Evolutionary conservation across 1,139 yeast genomes (phyloP).

Genomic region (Lizanozyma gosingica): DNA sequence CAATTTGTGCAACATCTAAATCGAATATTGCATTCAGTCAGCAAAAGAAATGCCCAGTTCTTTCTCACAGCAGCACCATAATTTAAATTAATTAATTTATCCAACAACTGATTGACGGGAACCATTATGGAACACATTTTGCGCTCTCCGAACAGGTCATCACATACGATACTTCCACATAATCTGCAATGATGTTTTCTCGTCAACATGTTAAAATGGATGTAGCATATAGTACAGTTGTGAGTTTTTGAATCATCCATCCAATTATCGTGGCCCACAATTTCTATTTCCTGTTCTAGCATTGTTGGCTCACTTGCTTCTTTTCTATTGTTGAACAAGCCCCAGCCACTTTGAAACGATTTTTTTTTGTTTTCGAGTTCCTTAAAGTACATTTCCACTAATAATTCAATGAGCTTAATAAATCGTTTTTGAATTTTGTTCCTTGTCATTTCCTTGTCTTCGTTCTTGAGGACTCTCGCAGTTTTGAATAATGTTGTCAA

Average conservation of each 20-base stretch:
- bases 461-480: constrained; percentile 32
- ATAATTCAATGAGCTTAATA: constrained; percentile 29
- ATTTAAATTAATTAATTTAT: constrained; percentile 28
- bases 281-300: constrained; percentile 36
- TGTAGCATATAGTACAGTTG: constrained; percentile 58
- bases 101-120: constrained; percentile 44
- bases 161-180: constrained; percentile 81
- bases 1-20: constrained; percentile 61
- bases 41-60: constrained; percentile 10
- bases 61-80: constrained; percentile 22
- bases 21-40: constrained; percentile 5
- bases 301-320: constrained; percentile 2
- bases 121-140: constrained; percentile 62
- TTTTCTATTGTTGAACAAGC: constrained; percentile 7
- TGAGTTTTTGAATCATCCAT: constrained; percentile 41
- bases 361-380: constrained; percentile 11
- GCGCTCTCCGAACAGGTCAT: constrained; percentile 35
- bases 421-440: constrained; percentile 60
- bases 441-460: constrained; percentile 37
- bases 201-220: constrained; percentile 45
- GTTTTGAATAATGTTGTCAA: constrained; percentile 33
- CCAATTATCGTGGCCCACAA: constrained; percentile 55
- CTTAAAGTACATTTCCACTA: constrained; percentile 13
- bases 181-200: constrained; percentile 85
- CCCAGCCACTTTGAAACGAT: constrained; percentile 7